Conservation (phyloP, 2,329 filamentous ascomycete genomes). For the Geosmithia putterillii region DNA sequence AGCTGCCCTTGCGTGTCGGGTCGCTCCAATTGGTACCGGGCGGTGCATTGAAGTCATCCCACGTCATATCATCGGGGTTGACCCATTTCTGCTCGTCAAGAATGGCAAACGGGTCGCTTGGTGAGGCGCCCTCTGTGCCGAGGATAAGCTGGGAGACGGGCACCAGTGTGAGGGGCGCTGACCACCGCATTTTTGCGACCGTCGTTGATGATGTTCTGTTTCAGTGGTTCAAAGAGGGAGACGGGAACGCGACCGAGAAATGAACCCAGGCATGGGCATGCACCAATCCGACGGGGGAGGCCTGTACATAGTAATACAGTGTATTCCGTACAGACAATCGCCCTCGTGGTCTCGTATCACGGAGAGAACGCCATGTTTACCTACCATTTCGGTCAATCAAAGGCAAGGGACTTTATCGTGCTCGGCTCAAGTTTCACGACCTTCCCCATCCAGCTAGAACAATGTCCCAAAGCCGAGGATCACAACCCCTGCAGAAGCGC, state of each 20-base stretch:
- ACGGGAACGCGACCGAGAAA: not conserved
- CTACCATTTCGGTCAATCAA: too few species aligned
- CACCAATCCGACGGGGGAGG: not conserved
- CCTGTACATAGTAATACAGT: not conserved
- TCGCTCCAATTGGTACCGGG: conserved; percentile 36
- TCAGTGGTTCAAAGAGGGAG: too few species aligned
- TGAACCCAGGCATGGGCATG: not conserved
- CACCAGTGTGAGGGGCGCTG: not conserved
- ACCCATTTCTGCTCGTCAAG: conserved; percentile 40
- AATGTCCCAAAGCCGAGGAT: too few species aligned
- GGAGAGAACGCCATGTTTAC: too few species aligned
- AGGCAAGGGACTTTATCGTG: too few species aligned
- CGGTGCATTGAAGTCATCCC: conserved; percentile 31
- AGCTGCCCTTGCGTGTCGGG: conserved; percentile 26
- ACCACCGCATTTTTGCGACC: not conserved
- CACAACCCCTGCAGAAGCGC: too few species aligned
- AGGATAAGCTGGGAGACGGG: not conserved
- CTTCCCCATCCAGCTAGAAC: too few species aligned
- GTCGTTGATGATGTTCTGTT: not conserved
- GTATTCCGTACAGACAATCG: not conserved
- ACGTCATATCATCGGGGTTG: conserved; percentile 41
- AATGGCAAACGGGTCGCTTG: conserved; percentile 28
- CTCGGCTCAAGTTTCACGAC: too few species aligned
- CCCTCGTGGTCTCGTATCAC: not conserved
- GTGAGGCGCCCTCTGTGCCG: not conserved